Conservation (phyloP, 2,329 filamentous ascomycete species). For the Furcasterigmium sp. region DNA sequence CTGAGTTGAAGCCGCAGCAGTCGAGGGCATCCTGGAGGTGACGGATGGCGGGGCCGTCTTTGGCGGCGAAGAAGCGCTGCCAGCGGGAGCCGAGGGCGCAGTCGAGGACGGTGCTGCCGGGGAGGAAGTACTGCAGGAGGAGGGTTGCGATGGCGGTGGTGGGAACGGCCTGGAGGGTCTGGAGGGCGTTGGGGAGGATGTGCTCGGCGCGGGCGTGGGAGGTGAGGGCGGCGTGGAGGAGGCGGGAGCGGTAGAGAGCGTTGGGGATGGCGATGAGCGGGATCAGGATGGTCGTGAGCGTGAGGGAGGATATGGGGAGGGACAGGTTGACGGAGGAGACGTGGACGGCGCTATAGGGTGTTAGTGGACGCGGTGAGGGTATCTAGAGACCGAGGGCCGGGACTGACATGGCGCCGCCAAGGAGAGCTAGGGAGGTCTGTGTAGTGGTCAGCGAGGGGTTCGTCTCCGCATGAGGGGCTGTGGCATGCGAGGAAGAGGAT, state of each 20-base stretch:
- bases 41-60: conserved; percentile 45
- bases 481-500: neutral
- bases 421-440: conserved; percentile 15
- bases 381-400: neutral
- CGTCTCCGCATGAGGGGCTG: no score
- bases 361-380: conserved; percentile 4
- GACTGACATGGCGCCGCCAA: conserved; percentile 16
- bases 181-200: conserved; percentile 27
- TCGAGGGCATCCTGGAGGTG: conserved; percentile 59
- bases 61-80: conserved; percentile 44
- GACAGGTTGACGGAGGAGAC: conserved; percentile 30
- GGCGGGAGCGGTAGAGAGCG: conserved; percentile 25
- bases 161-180: conserved; percentile 35
- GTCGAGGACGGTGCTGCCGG: conserved; percentile 23
- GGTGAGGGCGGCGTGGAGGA: conserved; percentile 19
- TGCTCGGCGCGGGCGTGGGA: conserved; percentile 11
- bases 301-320: conserved; percentile 30
- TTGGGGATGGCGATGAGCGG: conserved; percentile 33
- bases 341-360: conserved; percentile 29
- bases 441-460: neutral
- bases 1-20: conserved; percentile 60
- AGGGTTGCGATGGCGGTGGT: conserved; percentile 39
- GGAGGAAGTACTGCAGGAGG: conserved; percentile 26
- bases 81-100: conserved; percentile 55
- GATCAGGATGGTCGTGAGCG: conserved; percentile 31